These are phyloP conservation scores for Aspergillus candidus DNA, from an alignment of 2,329 filamentous ascomycete genomes.

Conservation along the genomic window DNA sequence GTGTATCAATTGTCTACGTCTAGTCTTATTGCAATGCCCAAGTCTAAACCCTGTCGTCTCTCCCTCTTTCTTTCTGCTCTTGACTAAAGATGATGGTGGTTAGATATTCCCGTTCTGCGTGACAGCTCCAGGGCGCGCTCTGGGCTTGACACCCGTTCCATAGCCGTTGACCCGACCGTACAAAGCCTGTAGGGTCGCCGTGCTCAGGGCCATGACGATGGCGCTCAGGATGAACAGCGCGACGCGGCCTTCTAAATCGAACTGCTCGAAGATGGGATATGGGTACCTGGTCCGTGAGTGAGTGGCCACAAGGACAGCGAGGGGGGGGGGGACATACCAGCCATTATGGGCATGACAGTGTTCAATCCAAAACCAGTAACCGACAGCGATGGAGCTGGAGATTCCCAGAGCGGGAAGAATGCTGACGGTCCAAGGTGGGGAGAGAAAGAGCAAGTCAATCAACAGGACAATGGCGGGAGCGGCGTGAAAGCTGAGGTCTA, in stretches of 20 bases:
- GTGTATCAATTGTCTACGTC: no score
- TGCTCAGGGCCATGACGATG: conserved; percentile 64
- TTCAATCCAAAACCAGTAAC: conserved; percentile 62
- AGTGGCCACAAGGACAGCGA: neutral
- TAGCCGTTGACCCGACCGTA: conserved; percentile 52
- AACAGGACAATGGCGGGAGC: conserved; percentile 50
- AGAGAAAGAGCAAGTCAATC: conserved; percentile 52
- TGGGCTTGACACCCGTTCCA: conserved; percentile 16
- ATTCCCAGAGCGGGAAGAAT: conserved; percentile 46
- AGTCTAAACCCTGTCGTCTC: neutral
- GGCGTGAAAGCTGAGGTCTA: conserved; percentile 45
- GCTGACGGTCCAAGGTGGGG: conserved; percentile 55
- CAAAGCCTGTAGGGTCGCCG: conserved; percentile 60
- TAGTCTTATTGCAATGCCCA: neutral
- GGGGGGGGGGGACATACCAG: conserved; percentile 41
- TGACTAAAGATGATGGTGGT: neutral
- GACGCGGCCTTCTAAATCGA: conserved; percentile 60
- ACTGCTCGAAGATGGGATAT: conserved; percentile 72
- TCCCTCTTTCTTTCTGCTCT: no score
- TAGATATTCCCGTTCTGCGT: conserved; percentile 21
- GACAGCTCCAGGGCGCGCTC: conserved; percentile 25
- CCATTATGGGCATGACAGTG: conserved; percentile 54
- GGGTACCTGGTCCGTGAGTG: conserved; percentile 57
- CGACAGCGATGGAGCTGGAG: conserved; percentile 48
- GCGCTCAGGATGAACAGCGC: conserved; percentile 66